phyloP scores from a whole-genome alignment of 2,329 filamentous ascomycete species.

The Sclerotinia minor region DNA sequence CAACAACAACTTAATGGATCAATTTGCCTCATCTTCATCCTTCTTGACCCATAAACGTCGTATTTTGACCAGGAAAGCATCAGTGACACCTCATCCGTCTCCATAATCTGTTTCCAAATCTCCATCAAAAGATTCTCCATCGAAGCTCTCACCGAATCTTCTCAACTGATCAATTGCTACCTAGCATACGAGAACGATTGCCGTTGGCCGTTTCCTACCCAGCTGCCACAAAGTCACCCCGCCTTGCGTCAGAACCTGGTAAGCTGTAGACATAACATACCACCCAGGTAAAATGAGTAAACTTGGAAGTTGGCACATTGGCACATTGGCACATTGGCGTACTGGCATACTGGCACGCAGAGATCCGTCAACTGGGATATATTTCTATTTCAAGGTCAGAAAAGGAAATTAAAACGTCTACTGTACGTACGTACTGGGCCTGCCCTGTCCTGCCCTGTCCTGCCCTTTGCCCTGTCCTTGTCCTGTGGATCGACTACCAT shows the following conservation, averaged over 20 bases:
- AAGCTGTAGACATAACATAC: neutral
- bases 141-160: neutral
- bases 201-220: neutral
- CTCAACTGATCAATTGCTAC: too few species aligned
- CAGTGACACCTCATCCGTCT: constrained; percentile 17
- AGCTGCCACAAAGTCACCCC: neutral
- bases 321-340: too few species aligned
- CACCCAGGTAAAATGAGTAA: neutral
- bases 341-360: neutral
- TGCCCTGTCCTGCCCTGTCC: neutral
- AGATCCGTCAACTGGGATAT: constrained; percentile 3
- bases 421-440: neutral
- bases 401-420: neutral
- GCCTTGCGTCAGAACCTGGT: neutral
- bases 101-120: neutral
- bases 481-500: neutral
- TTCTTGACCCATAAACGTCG: neutral
- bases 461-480: neutral
- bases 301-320: too few species aligned
- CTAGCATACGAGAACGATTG: neutral
- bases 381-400: constrained; percentile 12
- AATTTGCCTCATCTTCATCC: constrained; percentile 2
- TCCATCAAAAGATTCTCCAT: neutral
- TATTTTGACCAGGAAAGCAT: neutral
- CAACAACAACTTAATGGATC: constrained; percentile 12